Evolutionary conservation across 1,284 basidiomycete genomes (phyloP).

Genomic region (Cutaneotrichosporon sp.): DNA sequence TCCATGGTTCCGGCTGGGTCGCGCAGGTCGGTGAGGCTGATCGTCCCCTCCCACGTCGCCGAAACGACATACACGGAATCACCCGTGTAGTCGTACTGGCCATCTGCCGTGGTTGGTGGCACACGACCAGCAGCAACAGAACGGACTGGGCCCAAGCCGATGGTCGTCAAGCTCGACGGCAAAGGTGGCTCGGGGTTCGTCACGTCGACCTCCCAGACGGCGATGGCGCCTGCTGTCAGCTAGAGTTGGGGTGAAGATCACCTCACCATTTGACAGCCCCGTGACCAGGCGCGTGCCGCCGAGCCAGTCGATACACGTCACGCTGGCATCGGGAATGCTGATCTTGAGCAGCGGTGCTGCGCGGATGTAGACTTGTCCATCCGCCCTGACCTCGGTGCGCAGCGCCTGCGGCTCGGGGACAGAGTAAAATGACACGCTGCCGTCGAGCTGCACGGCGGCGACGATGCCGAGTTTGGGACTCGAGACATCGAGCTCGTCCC

Average conservation of each 20-base stretch:
- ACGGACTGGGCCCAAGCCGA: constrained; percentile 32
- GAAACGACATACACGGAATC: constrained; percentile 35
- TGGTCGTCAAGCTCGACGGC: constrained; percentile 32
- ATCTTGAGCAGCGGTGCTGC: constrained; percentile 66
- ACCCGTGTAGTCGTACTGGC: constrained; percentile 28
- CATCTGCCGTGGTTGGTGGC: constrained; percentile 29
- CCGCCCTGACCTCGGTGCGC: constrained; percentile 14
- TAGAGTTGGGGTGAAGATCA: background rate
- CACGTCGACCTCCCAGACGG: constrained; percentile 63
- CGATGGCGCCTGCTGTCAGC: constrained; percentile 62
- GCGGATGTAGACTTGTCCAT: constrained; percentile 33
- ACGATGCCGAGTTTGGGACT: constrained; percentile 75
- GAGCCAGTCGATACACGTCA: constrained; percentile 79
- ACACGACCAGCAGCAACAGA: constrained; percentile 31
- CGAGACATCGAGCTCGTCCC: constrained; percentile 58
- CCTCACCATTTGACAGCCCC: constrained; percentile 74
- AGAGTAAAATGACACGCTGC: constrained; percentile 69
- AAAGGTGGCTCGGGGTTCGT: constrained; percentile 36
- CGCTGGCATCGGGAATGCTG: constrained; percentile 67
- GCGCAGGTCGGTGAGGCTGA: constrained; percentile 37
- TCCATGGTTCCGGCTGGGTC: constrained; percentile 31
- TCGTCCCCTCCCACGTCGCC: constrained; percentile 37
- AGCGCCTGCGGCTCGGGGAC: constrained; percentile 67
- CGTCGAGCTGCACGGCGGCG: constrained; percentile 78
- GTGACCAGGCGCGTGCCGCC: constrained; percentile 74